Conservation (phyloP, 805 yeast genomes). For the Isabelozyma gotoi region DNA sequence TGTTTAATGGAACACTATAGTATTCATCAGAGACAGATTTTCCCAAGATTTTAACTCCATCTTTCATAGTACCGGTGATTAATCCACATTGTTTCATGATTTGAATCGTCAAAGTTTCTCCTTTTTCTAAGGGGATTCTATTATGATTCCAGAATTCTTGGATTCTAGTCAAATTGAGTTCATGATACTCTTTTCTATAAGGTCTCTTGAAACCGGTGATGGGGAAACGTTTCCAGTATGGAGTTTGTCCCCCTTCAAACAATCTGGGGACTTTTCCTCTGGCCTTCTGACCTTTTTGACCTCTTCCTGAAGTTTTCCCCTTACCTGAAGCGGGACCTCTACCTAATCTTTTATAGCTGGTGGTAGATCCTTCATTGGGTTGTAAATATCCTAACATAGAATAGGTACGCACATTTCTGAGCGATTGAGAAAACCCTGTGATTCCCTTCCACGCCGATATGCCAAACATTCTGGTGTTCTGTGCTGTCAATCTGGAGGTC, state of each 20-base stretch:
- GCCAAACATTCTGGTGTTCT: background rate
- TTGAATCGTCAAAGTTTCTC: constrained; percentile 70
- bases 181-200: constrained; percentile 50
- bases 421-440: background rate
- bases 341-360: constrained; percentile 73
- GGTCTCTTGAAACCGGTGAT: constrained; percentile 82
- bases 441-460: background rate
- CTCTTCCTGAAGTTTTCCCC: constrained; percentile 96
- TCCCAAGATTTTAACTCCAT: constrained; percentile 82
- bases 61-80: constrained; percentile 65
- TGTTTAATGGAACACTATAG: constrained; percentile 59
- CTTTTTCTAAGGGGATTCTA: constrained; percentile 56
- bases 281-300: constrained; percentile 98
- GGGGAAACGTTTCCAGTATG: constrained; percentile 79
- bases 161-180: constrained; percentile 66
- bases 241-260: constrained; percentile 99
- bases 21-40: constrained; percentile 45
- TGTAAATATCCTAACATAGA: constrained; percentile 54
- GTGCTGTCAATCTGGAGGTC: background rate
- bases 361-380: constrained; percentile 64
- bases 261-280: constrained; percentile 85
- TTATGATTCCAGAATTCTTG: constrained; percentile 70
- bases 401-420: constrained; percentile 25
- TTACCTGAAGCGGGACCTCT: constrained; percentile 92
- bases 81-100: constrained; percentile 75